These are phyloP conservation scores for Cladobotryum mycophilum DNA, from an alignment of 2,329 filamentous ascomycete genomes.

Conservation along the genomic window DNA sequence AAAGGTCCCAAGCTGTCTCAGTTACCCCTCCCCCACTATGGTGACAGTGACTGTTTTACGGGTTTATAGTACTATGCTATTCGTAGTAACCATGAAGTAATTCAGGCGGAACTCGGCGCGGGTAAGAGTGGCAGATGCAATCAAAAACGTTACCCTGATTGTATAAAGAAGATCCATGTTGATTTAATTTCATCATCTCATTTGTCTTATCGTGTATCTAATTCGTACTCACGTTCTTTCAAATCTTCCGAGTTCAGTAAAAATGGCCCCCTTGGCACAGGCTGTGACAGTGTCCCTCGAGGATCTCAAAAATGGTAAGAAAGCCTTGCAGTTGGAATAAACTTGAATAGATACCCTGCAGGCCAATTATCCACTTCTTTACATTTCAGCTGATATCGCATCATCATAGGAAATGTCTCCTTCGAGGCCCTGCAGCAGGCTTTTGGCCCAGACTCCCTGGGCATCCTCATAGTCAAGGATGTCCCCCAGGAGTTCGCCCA, in stretches of 20 bases:
- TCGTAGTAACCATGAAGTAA: no score
- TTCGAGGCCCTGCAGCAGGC: slow-evolving; percentile 67
- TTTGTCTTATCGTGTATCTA: no score
- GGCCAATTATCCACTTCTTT: background rate
- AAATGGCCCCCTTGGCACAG: slow-evolving; percentile 44
- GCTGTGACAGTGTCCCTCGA: slow-evolving; percentile 56
- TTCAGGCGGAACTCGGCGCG: no score
- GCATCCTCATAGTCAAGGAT: slow-evolving; percentile 89
- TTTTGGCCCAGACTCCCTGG: slow-evolving; percentile 84
- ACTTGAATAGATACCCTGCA: background rate
- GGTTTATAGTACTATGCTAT: no score
- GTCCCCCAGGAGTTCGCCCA: slow-evolving; percentile 65
- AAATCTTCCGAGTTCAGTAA: background rate
- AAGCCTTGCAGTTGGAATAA: background rate
- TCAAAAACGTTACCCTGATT: no score
- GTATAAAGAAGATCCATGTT: no score
- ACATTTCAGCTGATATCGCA: background rate
- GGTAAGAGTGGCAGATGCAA: no score
- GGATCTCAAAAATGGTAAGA: slow-evolving; percentile 52
- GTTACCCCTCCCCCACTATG: no score
- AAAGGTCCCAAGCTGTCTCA: no score
- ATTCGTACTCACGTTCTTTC: no score
- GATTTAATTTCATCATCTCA: no score
- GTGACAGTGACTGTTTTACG: no score
- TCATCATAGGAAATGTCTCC: slow-evolving; percentile 53